phyloP scores from a whole-genome alignment of 108 stramenopile species.

The Cafeteria roenbergensis region DNA sequence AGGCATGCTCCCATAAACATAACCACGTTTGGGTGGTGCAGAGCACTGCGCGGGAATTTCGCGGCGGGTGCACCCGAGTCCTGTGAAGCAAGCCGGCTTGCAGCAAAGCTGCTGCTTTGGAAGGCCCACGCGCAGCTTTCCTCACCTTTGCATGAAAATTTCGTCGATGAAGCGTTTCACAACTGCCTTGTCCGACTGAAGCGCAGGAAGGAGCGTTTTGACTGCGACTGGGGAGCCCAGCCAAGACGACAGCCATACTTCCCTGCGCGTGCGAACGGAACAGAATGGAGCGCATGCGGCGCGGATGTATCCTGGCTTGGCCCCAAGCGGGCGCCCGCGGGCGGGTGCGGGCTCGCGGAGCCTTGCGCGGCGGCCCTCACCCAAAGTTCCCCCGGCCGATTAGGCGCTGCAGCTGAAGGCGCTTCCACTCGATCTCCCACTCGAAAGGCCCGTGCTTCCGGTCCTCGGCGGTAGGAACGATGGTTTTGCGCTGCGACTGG shows the following conservation, averaged over 20 bases:
- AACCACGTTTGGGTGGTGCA: slow-evolving; percentile 40
- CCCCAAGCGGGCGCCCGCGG: not conserved
- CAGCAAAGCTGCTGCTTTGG: not conserved
- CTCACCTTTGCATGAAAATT: slow-evolving; percentile 13
- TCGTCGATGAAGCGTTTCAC: slow-evolving; percentile 19
- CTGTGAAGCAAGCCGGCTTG: not conserved
- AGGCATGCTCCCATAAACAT: slow-evolving; percentile 30
- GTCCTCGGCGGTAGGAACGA: not conserved
- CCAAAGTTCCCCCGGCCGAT: slow-evolving; percentile 26
- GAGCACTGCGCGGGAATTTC: slow-evolving; percentile 9
- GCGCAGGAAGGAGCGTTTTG: slow-evolving; percentile 3
- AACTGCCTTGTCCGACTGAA: slow-evolving; percentile 1
- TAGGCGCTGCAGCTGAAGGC: slow-evolving; percentile 12
- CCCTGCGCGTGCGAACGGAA: not conserved
- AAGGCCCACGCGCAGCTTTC: not conserved
- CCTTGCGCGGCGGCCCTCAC: not conserved
- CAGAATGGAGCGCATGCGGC: not conserved
- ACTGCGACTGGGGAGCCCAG: slow-evolving; percentile 21
- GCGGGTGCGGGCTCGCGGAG: not conserved
- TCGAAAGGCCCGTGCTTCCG: not conserved
- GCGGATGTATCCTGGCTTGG: not conserved
- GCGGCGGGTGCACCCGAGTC: not conserved
- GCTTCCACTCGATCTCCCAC: slow-evolving; percentile 20
- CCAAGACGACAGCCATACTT: slow-evolving; percentile 20
- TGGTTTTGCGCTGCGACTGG: not conserved